Evolutionary conservation across 2,329 filamentous ascomycete genomes (phyloP).

Genomic region (Furcasterigmium sp.): DNA sequence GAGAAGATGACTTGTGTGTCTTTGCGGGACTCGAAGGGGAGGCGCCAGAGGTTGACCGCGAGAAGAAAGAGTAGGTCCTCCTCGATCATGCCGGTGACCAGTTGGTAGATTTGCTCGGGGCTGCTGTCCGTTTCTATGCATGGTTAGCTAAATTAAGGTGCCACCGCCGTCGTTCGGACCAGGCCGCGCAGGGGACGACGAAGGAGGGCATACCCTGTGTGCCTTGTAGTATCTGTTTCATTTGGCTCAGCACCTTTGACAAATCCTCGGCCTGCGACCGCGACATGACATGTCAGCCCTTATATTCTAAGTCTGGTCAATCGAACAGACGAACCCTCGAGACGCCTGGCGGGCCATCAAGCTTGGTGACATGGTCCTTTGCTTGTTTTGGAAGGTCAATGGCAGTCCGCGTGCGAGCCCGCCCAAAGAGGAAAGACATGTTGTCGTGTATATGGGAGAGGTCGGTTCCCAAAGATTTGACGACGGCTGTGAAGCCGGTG

Average conservation of each 20-base stretch:
- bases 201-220: conserved; percentile 63
- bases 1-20: conserved; percentile 95
- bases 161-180: too few relatives aligned
- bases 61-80: conserved; percentile 86
- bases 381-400: conserved; percentile 52
- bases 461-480: too few relatives aligned
- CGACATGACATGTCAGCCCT: conserved; percentile 9
- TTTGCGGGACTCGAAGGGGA: conserved; percentile 95
- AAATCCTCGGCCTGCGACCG: conserved; percentile 71
- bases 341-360: conserved; percentile 42
- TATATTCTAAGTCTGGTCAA: conserved; percentile 5
- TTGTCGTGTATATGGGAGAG: conserved; percentile 1
- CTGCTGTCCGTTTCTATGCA: conserved; percentile 72
- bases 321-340: conserved; percentile 37
- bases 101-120: conserved; percentile 81
- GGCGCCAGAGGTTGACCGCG: conserved; percentile 72
- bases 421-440: conserved; percentile 54
- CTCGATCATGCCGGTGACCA: conserved; percentile 79
- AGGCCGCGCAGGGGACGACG: too few relatives aligned
- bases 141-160: too few relatives aligned
- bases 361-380: conserved; percentile 45
- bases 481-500: too few relatives aligned
- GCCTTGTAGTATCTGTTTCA: conserved; percentile 91
- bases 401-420: conserved; percentile 44
- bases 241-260: conserved; percentile 77